Percentiles rank a stretch among this genome's conserved stretches.
These are phyloP conservation scores for Tricholoma terreum DNA, from an alignment of 768 basidiomycete genomes.

Conservation along the genomic window DNA sequence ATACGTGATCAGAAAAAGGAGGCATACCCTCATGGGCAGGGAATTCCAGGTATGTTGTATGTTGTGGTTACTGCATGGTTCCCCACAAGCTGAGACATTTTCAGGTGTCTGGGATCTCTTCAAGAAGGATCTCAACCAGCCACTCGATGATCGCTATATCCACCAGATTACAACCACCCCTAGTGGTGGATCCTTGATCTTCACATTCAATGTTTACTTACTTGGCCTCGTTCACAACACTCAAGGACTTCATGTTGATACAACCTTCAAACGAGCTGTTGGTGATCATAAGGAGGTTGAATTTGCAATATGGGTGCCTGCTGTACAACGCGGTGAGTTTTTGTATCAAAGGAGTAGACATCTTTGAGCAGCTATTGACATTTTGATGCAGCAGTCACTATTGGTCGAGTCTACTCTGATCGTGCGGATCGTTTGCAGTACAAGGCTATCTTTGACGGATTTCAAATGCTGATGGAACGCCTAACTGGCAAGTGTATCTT, in stretches of 20 bases:
- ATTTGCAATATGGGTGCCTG: slow-evolving; percentile 11
- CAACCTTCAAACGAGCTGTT: slow-evolving; percentile 13
- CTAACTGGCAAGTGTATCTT: slow-evolving; percentile 11
- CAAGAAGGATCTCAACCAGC: slow-evolving; percentile 25
- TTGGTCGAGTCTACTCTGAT: slow-evolving; percentile 14
- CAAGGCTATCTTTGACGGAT: slow-evolving; percentile 16
- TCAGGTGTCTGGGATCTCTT: slow-evolving; percentile 8
- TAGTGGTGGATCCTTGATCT: slow-evolving; percentile 17
- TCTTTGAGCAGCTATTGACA: background rate
- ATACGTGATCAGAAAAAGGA: background rate
- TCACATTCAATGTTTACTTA: slow-evolving; percentile 14
- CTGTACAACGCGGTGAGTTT: slow-evolving; percentile 13
- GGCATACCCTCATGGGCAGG: background rate
- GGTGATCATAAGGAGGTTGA: slow-evolving; percentile 17
- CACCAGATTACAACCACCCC: slow-evolving; percentile 7
- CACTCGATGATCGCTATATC: slow-evolving; percentile 20
- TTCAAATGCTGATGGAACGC: slow-evolving; percentile 10
- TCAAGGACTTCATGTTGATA: slow-evolving; percentile 10
- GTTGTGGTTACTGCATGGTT: background rate
- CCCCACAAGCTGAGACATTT: slow-evolving; percentile 1
- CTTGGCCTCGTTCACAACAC: slow-evolving; percentile 14
- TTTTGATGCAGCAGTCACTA: slow-evolving; percentile 12
- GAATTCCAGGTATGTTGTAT: background rate
- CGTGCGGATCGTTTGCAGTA: slow-evolving; percentile 11
- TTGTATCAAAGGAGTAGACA: background rate